Conservation (phyloP, 2,329 filamentous ascomycete genomes). For the Dactylonectria macrodidyma region DNA sequence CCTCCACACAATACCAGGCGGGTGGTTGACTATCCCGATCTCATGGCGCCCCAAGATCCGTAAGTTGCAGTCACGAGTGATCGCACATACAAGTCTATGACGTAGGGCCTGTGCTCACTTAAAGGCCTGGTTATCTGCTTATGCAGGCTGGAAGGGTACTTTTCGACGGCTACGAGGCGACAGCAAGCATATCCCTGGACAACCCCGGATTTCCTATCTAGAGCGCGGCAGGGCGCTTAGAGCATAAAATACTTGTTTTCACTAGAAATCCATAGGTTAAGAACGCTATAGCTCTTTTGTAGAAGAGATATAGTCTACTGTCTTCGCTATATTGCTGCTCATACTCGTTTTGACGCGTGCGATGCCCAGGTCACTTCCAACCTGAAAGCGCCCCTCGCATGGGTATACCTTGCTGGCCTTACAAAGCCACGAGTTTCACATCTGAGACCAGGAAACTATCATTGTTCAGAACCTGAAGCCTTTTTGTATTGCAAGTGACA, state of each 20-base stretch:
- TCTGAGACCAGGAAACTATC: neutral
- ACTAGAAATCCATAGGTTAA: too few relatives aligned
- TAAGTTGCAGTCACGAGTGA: neutral
- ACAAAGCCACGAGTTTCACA: too few relatives aligned
- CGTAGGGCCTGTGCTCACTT: neutral
- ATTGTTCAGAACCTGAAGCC: conserved; percentile 22
- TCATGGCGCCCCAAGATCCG: neutral
- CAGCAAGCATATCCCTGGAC: too few relatives aligned
- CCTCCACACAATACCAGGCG: conserved; percentile 2
- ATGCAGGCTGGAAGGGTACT: neutral
- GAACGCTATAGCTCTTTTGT: too few relatives aligned
- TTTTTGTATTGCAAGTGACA: conserved; percentile 29
- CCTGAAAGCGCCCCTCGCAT: neutral
- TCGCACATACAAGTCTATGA: neutral
- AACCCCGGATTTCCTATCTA: too few relatives aligned
- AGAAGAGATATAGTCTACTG: too few relatives aligned
- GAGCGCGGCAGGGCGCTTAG: too few relatives aligned
- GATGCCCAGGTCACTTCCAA: neutral
- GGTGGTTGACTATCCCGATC: neutral
- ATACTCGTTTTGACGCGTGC: neutral
- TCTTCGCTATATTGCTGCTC: too few relatives aligned
- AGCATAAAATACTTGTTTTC: too few relatives aligned
- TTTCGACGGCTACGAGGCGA: neutral
- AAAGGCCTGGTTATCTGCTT: neutral
- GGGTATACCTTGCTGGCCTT: too few relatives aligned